phyloP scores from a whole-genome alignment of 495 filamentous ascomycete species.

The Hypoxylon lienhwacheense region DNA sequence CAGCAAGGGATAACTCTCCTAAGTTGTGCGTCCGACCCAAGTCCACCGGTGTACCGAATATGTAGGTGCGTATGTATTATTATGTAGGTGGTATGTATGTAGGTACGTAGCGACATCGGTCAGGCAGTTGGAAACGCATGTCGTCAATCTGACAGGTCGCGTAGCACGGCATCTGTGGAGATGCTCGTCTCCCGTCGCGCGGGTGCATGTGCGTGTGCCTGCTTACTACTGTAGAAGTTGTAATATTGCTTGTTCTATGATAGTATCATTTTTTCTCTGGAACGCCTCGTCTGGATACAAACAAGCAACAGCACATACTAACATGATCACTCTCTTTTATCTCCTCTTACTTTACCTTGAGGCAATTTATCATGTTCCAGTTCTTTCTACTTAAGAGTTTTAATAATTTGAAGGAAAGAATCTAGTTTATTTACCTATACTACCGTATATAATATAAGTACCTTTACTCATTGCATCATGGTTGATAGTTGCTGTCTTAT shows the following conservation, averaged over 20 bases:
- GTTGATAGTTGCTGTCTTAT: slow-evolving; percentile 6
- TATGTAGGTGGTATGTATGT: slow-evolving; percentile 12
- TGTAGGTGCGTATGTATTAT: too few species aligned
- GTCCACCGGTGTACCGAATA: too few species aligned
- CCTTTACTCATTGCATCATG: slow-evolving; percentile 1
- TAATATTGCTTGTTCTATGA: slow-evolving; percentile 6
- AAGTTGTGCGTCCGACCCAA: too few species aligned
- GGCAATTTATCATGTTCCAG: slow-evolving; percentile 1
- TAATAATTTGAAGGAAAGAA: too few species aligned
- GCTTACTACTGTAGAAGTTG: too few species aligned
- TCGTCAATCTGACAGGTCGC: slow-evolving; percentile 41
- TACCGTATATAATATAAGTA: background rate
- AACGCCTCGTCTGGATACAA: slow-evolving; percentile 23
- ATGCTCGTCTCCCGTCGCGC: slow-evolving; percentile 32
- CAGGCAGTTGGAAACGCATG: slow-evolving; percentile 35
- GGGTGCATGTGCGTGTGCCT: slow-evolving; percentile 16
- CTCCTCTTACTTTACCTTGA: background rate
- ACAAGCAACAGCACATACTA: background rate
- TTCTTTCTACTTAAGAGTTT: too few species aligned
- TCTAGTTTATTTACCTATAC: too few species aligned
- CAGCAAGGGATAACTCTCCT: too few species aligned
- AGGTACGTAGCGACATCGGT: slow-evolving; percentile 25
- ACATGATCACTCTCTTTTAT: background rate
- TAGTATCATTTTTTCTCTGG: slow-evolving; percentile 15
- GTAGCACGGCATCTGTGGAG: slow-evolving; percentile 37